Base-by-base conservation (phyloP, 345 rosid species). In the Rhodomyrtus tomentosa region DNA sequence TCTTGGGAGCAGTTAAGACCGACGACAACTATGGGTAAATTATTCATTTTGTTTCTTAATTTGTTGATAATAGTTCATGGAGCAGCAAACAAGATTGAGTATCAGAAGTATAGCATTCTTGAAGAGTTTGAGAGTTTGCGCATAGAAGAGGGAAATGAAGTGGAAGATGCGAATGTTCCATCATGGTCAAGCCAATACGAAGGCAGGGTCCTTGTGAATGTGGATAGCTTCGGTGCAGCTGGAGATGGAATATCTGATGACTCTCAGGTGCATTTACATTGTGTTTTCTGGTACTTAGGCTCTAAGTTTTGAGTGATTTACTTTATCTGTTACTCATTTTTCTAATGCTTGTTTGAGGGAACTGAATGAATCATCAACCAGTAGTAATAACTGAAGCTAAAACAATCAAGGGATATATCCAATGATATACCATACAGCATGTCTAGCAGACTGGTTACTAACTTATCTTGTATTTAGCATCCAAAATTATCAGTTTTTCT, bases 181-280 rank as follows among this genome's bases (percentile, higher is more conserved):
- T 88, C 86, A 36, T 90, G 92, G 93, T 90, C 89, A 74, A 92
- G 93, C 86, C 93, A 90, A 85, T 87, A 86, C 45, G 92, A 95
- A 55, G 85, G 91, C 85, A 93, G 89, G 91, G 94, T 92, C 88
- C 92, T 96, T 81, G 96, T 97, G 85, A 96, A 97, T 86, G 98
- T 97, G 36, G 98, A 97, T 86, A 94, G 96, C 93, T 97, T 97
- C 53, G 94, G 93, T 81, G 98, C 99, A 50, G 93, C 80, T 85
- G 99, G 98, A 90, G 92, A 97, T 91, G 99, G 98, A 84, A 89
- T 92, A 87, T 90, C 96, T 82, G 99, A 97, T 89, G 99, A 97
- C 86, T 95, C 99, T n/a, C 86, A 94, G 99, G 99, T 96, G 52
- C 53, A 21, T 27, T 42, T 58, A 22, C 82, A 42, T 29, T 14